Conservation (phyloP, 2,329 filamentous ascomycete genomes). For the Trichoderma guizhouense region DNA sequence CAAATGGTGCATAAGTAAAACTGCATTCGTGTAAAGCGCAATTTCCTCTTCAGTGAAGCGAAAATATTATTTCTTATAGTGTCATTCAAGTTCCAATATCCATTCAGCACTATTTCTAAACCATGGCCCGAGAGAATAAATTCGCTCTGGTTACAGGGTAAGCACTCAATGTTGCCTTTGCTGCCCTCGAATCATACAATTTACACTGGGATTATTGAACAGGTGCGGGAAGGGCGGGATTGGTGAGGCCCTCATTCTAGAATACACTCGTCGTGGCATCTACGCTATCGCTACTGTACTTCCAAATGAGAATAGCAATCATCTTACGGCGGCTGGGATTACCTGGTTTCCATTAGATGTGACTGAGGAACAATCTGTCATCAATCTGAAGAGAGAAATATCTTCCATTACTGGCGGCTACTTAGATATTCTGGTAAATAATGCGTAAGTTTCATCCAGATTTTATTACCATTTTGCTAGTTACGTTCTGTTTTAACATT, state of each 20-base stretch:
- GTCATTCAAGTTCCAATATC: background rate
- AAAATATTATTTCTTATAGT: background rate
- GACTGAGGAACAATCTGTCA: conserved; percentile 27
- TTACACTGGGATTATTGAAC: background rate
- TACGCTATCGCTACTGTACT: conserved; percentile 35
- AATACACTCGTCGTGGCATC: conserved; percentile 26
- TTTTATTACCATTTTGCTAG: too few relatives aligned
- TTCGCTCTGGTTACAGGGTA: conserved; percentile 11
- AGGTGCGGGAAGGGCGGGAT: conserved; percentile 26
- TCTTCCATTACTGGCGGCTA: conserved; percentile 14
- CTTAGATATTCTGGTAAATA: background rate
- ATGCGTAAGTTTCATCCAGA: background rate
- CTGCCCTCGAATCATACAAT: background rate
- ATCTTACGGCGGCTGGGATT: conserved; percentile 26
- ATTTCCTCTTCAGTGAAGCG: background rate
- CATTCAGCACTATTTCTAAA: background rate
- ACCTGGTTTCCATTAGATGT: conserved; percentile 34
- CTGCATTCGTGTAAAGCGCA: background rate
- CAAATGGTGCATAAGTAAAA: background rate
- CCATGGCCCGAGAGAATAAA: background rate
- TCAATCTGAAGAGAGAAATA: conserved; percentile 21
- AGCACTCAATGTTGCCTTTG: background rate
- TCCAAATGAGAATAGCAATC: conserved; percentile 21
- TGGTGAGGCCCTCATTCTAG: conserved; percentile 26
- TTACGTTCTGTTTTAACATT: background rate